A percentile compares a stretch with the other conserved stretches of the same genome.
These are phyloP conservation scores for Talaromyces funiculosus DNA, from an alignment of 2,329 filamentous ascomycete species.

Conservation along the genomic window DNA sequence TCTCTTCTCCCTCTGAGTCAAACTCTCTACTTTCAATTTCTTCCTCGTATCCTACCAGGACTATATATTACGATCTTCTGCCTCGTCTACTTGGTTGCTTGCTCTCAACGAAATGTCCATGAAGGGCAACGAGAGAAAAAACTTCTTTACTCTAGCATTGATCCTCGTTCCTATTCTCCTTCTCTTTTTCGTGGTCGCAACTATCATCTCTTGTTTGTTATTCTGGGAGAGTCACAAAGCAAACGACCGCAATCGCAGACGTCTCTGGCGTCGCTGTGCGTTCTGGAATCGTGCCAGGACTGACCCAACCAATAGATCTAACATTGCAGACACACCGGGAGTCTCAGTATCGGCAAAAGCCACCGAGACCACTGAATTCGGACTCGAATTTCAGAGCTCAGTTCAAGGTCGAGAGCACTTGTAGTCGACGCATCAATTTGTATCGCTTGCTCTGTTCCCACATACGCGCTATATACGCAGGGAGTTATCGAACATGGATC, in stretches of 20 bases:
- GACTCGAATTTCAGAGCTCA: constrained; percentile 23
- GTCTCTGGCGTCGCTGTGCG: not conserved
- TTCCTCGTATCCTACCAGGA: not conserved
- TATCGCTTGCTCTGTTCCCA: not conserved
- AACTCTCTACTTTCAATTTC: not conserved
- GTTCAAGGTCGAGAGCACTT: constrained; percentile 21
- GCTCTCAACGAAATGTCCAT: constrained; percentile 25
- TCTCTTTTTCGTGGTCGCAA: constrained; percentile 33
- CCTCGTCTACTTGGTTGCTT: not conserved
- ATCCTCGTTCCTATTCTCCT: constrained; percentile 45
- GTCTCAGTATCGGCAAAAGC: constrained; percentile 29
- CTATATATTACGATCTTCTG: not conserved
- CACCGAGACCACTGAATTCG: constrained; percentile 24
- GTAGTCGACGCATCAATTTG: constrained; percentile 13
- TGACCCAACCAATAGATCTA: constrained; percentile 21
- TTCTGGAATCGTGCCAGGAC: constrained; percentile 1
- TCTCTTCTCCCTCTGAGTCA: not conserved
- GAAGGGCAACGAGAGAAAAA: constrained; percentile 28
- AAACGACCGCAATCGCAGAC: not conserved
- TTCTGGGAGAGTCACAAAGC: constrained; percentile 22
- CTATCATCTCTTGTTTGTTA: constrained; percentile 36
- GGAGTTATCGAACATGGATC: constrained; percentile 21
- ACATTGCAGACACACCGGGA: constrained; percentile 29
- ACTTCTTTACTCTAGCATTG: constrained; percentile 40
- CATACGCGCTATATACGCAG: not conserved